phyloP scores from a whole-genome alignment of 31 red algal genomes.

The Endocladia muricata region DNA sequence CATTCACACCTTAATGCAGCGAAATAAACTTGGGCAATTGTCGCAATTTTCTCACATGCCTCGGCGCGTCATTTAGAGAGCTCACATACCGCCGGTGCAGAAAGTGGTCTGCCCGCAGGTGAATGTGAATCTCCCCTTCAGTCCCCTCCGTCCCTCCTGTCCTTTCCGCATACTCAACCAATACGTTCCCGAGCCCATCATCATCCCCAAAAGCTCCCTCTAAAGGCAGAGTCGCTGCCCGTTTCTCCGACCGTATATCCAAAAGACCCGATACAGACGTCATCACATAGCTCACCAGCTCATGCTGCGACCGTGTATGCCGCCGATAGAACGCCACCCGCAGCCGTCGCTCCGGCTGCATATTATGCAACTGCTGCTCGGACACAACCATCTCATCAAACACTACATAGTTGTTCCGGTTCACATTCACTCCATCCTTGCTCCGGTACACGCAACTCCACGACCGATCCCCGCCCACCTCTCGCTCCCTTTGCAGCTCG shows the following conservation, averaged over 20 bases:
- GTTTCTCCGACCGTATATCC: not conserved
- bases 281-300: slow-evolving; percentile 56
- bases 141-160: not conserved
- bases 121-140: slow-evolving; percentile 18
- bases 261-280: slow-evolving; percentile 23
- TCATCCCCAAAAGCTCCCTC: slow-evolving; percentile 52
- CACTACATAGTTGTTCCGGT: slow-evolving; percentile 47
- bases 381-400: slow-evolving; percentile 37
- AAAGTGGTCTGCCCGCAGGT: slow-evolving; percentile 60
- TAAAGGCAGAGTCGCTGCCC: slow-evolving; percentile 15
- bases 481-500: slow-evolving; percentile 56
- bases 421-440: slow-evolving; percentile 50
- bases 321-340: slow-evolving; percentile 55
- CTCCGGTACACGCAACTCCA: slow-evolving; percentile 68
- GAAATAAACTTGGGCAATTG: slow-evolving; percentile 44
- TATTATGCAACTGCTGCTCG: slow-evolving; percentile 46
- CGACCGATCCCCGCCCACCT: not conserved
- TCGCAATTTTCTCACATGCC: slow-evolving; percentile 11
- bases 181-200: slow-evolving; percentile 49
- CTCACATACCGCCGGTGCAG: slow-evolving; percentile 60
- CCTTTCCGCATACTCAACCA: not conserved
- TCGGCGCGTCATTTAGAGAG: slow-evolving; percentile 50
- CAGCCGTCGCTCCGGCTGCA: slow-evolving; percentile 23
- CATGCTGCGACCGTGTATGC: slow-evolving; percentile 18
- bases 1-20: slow-evolving; percentile 30